Evolutionary conservation across 768 basidiomycete species (phyloP).

Genomic region (Peribolospora kevripleyi): DNA sequence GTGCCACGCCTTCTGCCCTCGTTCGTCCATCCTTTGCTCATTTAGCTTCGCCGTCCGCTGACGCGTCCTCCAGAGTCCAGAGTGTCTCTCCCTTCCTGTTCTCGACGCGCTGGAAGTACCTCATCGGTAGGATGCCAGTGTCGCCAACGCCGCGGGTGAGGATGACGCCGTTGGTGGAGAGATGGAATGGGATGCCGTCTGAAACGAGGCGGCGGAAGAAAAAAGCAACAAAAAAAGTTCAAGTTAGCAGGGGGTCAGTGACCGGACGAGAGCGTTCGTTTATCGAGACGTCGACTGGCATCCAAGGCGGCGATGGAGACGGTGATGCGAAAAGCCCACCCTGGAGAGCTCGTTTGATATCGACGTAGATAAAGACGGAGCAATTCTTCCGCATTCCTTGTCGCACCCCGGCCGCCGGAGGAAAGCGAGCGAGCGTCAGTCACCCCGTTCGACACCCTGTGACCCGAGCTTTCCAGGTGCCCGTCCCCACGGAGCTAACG

Average conservation of each 20-base stretch:
- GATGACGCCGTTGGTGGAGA: slow-evolving; percentile 71
- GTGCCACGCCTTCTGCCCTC: no score
- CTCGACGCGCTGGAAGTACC: slow-evolving; percentile 49
- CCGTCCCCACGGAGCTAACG: slow-evolving; percentile 38
- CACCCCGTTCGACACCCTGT: not conserved
- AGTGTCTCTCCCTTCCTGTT: slow-evolving; percentile 11
- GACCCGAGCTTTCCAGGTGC: no score
- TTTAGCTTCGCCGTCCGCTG: no score
- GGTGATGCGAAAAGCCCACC: not conserved
- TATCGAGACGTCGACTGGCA: no score
- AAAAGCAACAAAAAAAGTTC: not conserved
- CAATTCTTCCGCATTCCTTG: slow-evolving; percentile 42
- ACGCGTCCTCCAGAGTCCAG: not conserved
- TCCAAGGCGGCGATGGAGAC: not conserved
- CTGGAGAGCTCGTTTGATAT: slow-evolving; percentile 30
- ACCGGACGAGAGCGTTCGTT: no score
- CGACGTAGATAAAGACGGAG: slow-evolving; percentile 55
- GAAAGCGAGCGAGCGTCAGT: not conserved
- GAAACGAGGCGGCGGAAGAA: not conserved
- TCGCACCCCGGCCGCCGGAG: not conserved
- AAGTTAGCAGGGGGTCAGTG: slow-evolving; percentile 1
- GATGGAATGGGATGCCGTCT: slow-evolving; percentile 29
- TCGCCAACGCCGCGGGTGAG: slow-evolving; percentile 48
- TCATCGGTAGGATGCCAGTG: slow-evolving; percentile 33
- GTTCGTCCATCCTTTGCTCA: no score